Conservation (phyloP, 768 basidiomycete species). For the Peribolospora baueri region DNA sequence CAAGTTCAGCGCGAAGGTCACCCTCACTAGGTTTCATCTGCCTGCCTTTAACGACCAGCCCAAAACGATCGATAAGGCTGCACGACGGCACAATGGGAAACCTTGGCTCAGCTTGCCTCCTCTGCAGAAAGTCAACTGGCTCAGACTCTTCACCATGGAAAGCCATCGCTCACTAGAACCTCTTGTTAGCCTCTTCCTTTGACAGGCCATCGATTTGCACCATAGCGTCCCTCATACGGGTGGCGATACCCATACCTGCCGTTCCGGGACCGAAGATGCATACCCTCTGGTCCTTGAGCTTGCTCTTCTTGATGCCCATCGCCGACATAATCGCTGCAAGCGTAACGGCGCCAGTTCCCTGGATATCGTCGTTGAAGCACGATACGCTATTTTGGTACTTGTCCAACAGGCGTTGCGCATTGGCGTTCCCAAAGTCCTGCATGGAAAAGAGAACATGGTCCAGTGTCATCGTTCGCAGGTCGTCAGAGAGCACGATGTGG, state of each 20-base stretch:
- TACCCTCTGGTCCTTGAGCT: conserved; percentile 48
- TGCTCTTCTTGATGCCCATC: conserved; percentile 36
- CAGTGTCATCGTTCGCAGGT: too few relatives aligned
- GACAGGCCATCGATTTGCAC: conserved; percentile 26
- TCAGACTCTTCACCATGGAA: neutral
- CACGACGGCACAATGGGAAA: too few relatives aligned
- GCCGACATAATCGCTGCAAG: conserved; percentile 45
- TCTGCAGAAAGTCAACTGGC: too few relatives aligned
- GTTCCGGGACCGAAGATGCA: conserved; percentile 45
- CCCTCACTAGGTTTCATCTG: too few relatives aligned
- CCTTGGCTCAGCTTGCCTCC: too few relatives aligned
- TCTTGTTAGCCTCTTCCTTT: conserved; percentile 33
- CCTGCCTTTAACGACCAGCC: too few relatives aligned
- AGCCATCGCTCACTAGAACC: conserved; percentile 43
- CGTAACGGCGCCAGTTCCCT: conserved; percentile 48
- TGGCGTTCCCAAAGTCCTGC: conserved; percentile 6
- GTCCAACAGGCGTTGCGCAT: conserved; percentile 15
- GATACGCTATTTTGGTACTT: conserved; percentile 36
- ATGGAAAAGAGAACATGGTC: too few relatives aligned
- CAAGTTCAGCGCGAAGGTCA: too few relatives aligned
- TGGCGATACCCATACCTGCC: conserved; percentile 56
- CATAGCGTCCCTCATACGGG: conserved; percentile 54
- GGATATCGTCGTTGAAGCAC: conserved; percentile 61
- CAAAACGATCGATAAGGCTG: too few relatives aligned
- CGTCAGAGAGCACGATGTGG: neutral